Conservation (phyloP, 352 stramenopile species). For the Globisporangium acanthophoron region DNA sequence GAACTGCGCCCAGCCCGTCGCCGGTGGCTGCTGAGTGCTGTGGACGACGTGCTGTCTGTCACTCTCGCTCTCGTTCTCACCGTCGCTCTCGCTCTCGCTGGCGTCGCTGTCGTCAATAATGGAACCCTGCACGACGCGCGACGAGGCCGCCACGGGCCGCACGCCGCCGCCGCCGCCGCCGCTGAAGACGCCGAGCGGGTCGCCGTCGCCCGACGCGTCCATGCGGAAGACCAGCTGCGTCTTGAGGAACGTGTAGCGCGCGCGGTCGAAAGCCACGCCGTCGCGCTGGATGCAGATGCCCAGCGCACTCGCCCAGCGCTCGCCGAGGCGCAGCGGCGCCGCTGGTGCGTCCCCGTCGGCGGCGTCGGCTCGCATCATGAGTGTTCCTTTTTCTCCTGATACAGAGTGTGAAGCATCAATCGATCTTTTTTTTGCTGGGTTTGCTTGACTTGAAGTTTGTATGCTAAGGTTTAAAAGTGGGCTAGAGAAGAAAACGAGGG, state of each 20-base stretch:
- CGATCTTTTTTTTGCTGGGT: not conserved
- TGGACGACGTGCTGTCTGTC: not conserved
- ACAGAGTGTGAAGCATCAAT: not conserved
- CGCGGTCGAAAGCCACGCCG: conserved; percentile 15
- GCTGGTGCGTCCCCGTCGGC: not conserved
- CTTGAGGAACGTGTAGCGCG: conserved; percentile 53
- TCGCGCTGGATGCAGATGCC: conserved; percentile 20
- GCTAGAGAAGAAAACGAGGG: conserved; percentile 2
- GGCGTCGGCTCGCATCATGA: not conserved
- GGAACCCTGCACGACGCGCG: conserved; percentile 8
- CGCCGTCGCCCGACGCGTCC: conserved; percentile 36
- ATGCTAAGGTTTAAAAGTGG: not conserved
- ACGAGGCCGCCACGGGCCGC: not conserved
- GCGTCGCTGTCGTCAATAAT: conserved; percentile 16
- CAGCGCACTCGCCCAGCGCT: conserved; percentile 26
- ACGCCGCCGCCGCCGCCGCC: not conserved
- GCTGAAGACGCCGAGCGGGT: conserved; percentile 36
- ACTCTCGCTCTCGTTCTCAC: conserved; percentile 2
- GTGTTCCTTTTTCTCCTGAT: not conserved
- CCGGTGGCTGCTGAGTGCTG: not conserved
- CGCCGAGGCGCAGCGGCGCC: conserved; percentile 9
- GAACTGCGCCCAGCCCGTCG: conserved; percentile 45
- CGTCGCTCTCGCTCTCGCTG: conserved; percentile 7
- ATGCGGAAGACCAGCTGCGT: conserved; percentile 62
- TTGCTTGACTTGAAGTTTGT: not conserved